Evolutionary conservation across 352 stramenopile genomes (phyloP).

Genomic region (Phytophthora sansomeana): DNA sequence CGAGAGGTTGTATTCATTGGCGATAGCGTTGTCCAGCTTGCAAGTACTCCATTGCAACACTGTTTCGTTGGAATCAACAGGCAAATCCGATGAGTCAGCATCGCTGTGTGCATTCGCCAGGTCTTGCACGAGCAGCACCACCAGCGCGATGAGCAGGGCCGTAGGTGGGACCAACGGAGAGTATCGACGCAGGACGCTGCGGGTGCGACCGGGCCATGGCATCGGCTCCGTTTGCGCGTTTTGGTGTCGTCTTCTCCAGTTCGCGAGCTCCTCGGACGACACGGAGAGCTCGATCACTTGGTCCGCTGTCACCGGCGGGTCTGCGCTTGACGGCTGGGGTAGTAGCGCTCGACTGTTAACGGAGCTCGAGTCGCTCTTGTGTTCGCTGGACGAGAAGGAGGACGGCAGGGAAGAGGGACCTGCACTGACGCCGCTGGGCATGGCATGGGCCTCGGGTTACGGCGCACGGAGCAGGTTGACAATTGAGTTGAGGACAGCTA

Average conservation of each 20-base stretch:
- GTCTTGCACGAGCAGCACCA: conserved; percentile 46
- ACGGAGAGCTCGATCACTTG: conserved; percentile 42
- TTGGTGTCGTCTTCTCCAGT: conserved; percentile 25
- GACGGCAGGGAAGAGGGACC: conserved; percentile 28
- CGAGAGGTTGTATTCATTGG: conserved; percentile 33
- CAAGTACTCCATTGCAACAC: conserved; percentile 48
- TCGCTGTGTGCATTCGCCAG: conserved; percentile 31
- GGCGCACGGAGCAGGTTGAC: conserved; percentile 33
- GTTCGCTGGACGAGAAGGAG: conserved; percentile 38
- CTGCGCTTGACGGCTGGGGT: conserved; percentile 22
- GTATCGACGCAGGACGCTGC: conserved; percentile 42
- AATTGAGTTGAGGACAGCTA: conserved; percentile 31
- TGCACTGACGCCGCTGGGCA: conserved; percentile 31
- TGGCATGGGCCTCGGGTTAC: conserved; percentile 41
- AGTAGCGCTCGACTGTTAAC: conserved; percentile 12
- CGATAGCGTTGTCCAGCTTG: conserved; percentile 34
- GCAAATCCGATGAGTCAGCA: conserved; percentile 27
- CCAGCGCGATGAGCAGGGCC: conserved; percentile 38
- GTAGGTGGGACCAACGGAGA: conserved; percentile 42
- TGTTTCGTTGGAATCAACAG: background rate
- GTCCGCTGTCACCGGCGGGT: conserved; percentile 21
- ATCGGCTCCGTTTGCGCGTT: conserved; percentile 31
- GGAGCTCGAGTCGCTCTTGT: conserved; percentile 37
- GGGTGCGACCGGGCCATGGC: conserved; percentile 41
- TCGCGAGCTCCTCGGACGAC: conserved; percentile 34